These are phyloP conservation scores for Auricularia cornea DNA, from an alignment of 768 basidiomycete genomes.

Conservation along the genomic window DNA sequence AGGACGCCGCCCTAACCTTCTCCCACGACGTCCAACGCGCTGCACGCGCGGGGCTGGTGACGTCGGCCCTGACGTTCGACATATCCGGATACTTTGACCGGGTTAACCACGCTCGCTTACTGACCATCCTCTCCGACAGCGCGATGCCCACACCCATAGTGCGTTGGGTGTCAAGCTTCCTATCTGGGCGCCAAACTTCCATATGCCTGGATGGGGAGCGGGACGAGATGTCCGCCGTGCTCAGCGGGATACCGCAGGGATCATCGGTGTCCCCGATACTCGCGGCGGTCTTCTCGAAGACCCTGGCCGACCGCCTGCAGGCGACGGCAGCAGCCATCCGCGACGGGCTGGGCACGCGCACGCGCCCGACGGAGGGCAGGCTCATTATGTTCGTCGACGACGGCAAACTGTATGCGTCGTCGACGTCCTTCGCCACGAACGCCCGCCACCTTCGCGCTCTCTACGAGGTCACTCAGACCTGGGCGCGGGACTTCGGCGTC, in stretches of 20 bases:
- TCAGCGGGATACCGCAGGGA: constrained; percentile 1
- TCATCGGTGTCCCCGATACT: neutral
- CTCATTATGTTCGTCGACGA: constrained; percentile 28
- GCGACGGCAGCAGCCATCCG: too few species aligned
- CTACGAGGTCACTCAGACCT: too few species aligned
- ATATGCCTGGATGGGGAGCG: neutral
- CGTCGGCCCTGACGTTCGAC: constrained; percentile 3
- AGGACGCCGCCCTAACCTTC: neutral
- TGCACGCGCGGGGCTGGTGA: neutral
- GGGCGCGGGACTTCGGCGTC: too few species aligned
- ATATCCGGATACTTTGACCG: constrained; percentile 3
- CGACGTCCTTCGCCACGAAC: too few species aligned
- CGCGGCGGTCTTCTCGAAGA: neutral
- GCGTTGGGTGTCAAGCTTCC: neutral
- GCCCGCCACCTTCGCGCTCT: too few species aligned
- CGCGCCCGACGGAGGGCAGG: constrained; percentile 6
- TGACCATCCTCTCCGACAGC: neutral
- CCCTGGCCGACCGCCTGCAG: too few species aligned
- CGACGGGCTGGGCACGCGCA: too few species aligned
- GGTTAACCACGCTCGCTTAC: neutral
- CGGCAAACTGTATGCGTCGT: constrained; percentile 8
- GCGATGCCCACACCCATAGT: neutral
- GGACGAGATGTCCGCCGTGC: too few species aligned
- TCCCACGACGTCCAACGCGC: neutral
- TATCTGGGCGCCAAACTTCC: neutral